A percentile compares a stretch with the other conserved stretches of the same genome.
phyloP scores from a whole-genome alignment of 805 yeast genomes.

The Lipomyces kockii region DNA sequence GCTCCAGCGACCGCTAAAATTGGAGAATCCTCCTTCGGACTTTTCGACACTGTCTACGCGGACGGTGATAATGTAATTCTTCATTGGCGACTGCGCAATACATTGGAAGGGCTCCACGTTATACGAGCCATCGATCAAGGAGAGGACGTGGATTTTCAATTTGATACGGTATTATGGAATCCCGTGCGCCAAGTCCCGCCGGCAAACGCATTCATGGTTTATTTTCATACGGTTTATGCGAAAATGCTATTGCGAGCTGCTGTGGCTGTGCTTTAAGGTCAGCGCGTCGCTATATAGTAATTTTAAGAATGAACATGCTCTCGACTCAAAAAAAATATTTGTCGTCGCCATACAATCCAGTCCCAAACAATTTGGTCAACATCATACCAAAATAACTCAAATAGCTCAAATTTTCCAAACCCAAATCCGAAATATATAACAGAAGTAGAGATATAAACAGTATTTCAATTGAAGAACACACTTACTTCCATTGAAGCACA shows the following conservation, averaged over 20 bases:
- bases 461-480: too few relatives aligned
- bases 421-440: too few relatives aligned
- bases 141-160: neutral
- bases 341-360: neutral
- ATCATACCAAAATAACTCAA: too few relatives aligned
- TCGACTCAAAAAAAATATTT: neutral
- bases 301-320: neutral
- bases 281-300: neutral
- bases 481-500: too few relatives aligned
- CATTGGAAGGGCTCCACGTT: constrained; percentile 1
- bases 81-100: constrained; percentile 1
- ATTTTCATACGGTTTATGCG: neutral
- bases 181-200: neutral
- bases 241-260: constrained; percentile 3
- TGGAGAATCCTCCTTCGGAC: constrained; percentile 1
- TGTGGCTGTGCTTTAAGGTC: neutral
- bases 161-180: constrained; percentile 1
- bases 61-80: neutral
- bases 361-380: neutral
- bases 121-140: constrained; percentile 3
- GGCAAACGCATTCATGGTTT: neutral
- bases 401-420: too few relatives aligned
- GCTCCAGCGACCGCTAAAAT: neutral
- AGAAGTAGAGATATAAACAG: too few relatives aligned
- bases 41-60: neutral